Evolutionary conservation across 1,284 basidiomycete species (phyloP), one percentile per base, ranked within the genome.

Genomic region (Ceratobasidium sp.): DNA sequence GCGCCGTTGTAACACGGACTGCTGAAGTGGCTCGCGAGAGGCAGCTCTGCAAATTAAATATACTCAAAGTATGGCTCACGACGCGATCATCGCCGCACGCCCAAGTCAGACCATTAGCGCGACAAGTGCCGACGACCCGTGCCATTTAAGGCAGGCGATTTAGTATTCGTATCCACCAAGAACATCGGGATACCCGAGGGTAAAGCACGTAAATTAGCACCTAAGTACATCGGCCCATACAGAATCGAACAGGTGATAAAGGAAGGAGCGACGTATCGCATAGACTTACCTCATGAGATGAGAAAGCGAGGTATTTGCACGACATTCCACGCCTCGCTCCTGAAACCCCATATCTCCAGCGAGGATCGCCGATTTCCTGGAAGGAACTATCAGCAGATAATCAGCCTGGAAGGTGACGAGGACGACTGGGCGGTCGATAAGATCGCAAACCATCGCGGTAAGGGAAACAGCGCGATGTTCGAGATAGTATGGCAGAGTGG

Each of bases 181-280:
- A n/a, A n/a, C n/a, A n/a, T n/a, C n/a, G n/a, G n/a, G n/a, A n/a
- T n/a, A n/a, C n/a, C n/a, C n/a, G n/a, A n/a, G n/a, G n/a, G n/a
- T n/a, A n/a, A n/a, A n/a, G n/a, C n/a, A n/a, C n/a, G n/a, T n/a
- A n/a, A 73, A 46, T 30, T 75, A 16, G 26, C 26, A 5, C 73
- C 61, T 0, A 73, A 73, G 21, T 75, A 44, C 44, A 75, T 75
- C 32, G 70, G 73, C 21, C 73, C 73, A 54, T 32, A 21, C 9
- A 28, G 8, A 55, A 28, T 55, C 18, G 23, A 55, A 18, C 23
- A 55, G 32, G 26, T 30, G 0, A 54, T 38, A 11, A 26, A 18
- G 23, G 41, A 46, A 13, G 43, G 52, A 18, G 23, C 72, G 13
- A 61, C 32, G 3, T 75, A 63, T 30, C 11, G n/a, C 16, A 16